These are phyloP conservation scores for Colletotrichum nymphaeae DNA, from an alignment of 2,329 filamentous ascomycete species.

Conservation along the genomic window DNA sequence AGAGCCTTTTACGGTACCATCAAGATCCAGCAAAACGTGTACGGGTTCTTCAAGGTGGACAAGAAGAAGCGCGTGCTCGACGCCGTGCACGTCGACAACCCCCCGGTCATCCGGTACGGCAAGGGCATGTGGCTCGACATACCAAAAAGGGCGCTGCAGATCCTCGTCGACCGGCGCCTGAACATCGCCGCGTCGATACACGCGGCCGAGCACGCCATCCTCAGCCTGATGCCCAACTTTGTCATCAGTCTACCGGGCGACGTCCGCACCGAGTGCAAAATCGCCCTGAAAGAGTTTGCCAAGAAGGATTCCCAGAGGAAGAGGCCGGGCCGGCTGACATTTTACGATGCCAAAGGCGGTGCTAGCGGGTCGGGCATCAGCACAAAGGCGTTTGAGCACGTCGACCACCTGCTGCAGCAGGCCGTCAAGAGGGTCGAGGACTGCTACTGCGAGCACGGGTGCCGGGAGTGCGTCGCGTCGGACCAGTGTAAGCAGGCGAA, in stretches of 20 bases:
- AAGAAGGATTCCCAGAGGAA: constrained; percentile 77
- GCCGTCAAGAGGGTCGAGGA: constrained; percentile 80
- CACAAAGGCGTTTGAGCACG: constrained; percentile 92
- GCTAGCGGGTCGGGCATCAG: constrained; percentile 86
- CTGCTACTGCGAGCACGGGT: constrained; percentile 84
- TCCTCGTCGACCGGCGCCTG: constrained; percentile 77
- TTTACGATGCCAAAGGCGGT: constrained; percentile 95
- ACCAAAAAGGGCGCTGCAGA: constrained; percentile 80
- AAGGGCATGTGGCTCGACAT: constrained; percentile 98
- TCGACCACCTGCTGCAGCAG: constrained; percentile 81
- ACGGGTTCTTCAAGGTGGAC: constrained; percentile 98
- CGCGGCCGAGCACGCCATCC: constrained; percentile 90
- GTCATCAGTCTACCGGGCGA: constrained; percentile 91
- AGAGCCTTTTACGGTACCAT: constrained; percentile 89
- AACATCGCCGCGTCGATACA: constrained; percentile 93
- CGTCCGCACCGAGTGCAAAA: constrained; percentile 94
- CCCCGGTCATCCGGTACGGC: constrained; percentile 84
- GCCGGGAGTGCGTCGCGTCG: constrained; percentile 89
- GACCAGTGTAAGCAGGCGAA: constrained; percentile 88
- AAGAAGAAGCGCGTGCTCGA: constrained; percentile 87
- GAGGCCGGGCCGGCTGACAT: constrained; percentile 87
- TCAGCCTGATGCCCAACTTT: constrained; percentile 89
- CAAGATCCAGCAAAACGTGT: constrained; percentile 88
- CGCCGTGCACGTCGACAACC: constrained; percentile 92
- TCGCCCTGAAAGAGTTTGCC: constrained; percentile 87